These are phyloP conservation scores for Penicillium cosmopolitanum DNA, from an alignment of 495 filamentous ascomycete genomes.

Conservation along the genomic window DNA sequence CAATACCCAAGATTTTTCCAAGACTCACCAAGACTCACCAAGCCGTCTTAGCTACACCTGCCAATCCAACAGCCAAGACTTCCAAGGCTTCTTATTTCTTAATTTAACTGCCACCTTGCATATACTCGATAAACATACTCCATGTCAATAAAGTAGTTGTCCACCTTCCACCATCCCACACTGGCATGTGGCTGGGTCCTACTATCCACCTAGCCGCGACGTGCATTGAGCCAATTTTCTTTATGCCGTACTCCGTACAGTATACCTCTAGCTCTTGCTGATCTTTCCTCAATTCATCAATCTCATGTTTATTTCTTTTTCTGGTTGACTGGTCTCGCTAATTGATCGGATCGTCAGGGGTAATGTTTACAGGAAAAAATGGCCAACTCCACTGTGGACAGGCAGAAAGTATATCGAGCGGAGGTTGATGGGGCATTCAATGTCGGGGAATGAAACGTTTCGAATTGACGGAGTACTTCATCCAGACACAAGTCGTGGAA, in stretches of 20 bases:
- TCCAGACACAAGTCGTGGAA: no score
- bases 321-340: background rate
- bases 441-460: background rate
- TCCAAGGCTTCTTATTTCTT: background rate
- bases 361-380: background rate
- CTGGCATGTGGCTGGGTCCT: background rate
- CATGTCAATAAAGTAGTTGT: no score
- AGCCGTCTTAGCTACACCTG: background rate
- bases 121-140: no score
- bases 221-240: constrained; percentile 2
- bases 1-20: background rate
- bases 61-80: background rate
- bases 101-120: background rate
- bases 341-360: constrained; percentile 1
- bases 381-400: background rate
- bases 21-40: background rate
- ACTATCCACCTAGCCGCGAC: constrained; percentile 4
- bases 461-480: background rate
- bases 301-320: constrained; percentile 1
- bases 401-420: background rate
- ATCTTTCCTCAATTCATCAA: background rate
- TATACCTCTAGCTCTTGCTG: background rate
- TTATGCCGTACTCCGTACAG: background rate
- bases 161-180: background rate
- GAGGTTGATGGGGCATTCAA: background rate